Evolutionary conservation across 1,139 yeast genomes (phyloP).

Genomic region (Spathaspora jeffriesii): DNA sequence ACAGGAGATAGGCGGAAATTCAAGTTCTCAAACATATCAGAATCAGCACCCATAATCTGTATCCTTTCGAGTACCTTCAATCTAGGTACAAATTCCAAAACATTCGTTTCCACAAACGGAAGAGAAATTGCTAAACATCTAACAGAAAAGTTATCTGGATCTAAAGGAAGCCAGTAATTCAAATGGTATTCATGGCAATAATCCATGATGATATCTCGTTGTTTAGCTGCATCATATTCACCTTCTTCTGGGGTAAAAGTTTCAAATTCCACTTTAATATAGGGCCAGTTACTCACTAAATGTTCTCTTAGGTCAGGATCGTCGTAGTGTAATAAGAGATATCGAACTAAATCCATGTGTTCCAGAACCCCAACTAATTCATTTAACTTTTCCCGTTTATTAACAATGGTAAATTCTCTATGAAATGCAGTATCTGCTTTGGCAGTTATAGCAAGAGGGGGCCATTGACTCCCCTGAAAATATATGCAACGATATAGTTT

Average conservation of each 20-base stretch:
- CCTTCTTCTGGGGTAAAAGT: no score
- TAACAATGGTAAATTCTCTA: neutral
- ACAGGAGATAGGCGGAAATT: neutral
- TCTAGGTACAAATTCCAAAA: neutral
- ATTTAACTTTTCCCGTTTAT: neutral
- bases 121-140: neutral
- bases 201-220: no score
- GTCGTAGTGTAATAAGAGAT: no score
- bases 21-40: neutral
- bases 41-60: neutral
- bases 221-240: no score
- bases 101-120: neutral
- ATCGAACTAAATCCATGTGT: no score
- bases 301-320: no score
- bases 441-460: neutral
- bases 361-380: neutral
- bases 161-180: neutral
- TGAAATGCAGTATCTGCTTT: neutral
- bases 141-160: neutral
- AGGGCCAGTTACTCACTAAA: neutral
- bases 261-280: neutral
- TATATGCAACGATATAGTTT: conserved; percentile 1
- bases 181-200: neutral
- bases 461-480: neutral
- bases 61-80: neutral